phyloP scores from a whole-genome alignment of 2,329 filamentous ascomycete genomes.

The Phaeosphaeriaceae sp. region DNA sequence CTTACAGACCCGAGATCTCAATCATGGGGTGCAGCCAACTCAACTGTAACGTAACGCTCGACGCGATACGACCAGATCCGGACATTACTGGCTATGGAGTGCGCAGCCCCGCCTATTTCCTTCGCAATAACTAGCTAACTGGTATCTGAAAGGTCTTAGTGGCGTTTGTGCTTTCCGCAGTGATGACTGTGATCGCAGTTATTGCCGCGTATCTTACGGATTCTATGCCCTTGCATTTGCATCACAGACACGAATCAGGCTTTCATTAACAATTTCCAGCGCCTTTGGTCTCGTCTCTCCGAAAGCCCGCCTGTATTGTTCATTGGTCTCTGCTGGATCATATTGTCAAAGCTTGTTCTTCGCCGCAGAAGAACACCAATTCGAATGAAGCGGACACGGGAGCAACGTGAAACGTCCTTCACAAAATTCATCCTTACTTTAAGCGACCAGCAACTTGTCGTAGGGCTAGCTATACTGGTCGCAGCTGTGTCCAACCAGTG shows the following conservation, averaged over 20 bases:
- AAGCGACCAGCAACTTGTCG: constrained; percentile 33
- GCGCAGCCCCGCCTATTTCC: constrained; percentile 2
- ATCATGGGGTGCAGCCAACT: no score
- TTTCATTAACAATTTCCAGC: constrained; percentile 14
- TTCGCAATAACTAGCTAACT: neutral
- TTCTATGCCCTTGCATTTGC: constrained; percentile 16
- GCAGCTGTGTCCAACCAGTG: constrained; percentile 24
- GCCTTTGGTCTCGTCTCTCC: constrained; percentile 6
- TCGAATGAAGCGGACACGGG: no score
- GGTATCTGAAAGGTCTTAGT: constrained; percentile 10
- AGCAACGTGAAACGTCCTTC: constrained; percentile 19
- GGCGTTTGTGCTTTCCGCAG: constrained; percentile 19
- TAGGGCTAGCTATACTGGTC: constrained; percentile 27
- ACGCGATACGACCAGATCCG: neutral
- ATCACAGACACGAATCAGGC: constrained; percentile 17
- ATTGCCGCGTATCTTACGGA: constrained; percentile 22
- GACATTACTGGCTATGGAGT: constrained; percentile 24
- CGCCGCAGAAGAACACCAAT: no score
- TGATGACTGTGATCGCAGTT: constrained; percentile 19
- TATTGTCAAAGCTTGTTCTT: no score
- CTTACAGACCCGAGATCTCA: neutral
- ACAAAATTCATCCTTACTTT: constrained; percentile 31
- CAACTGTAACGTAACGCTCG: neutral
- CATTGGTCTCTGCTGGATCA: no score
- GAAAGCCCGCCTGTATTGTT: no score